Conservation (phyloP, 352 stramenopile species). For the Phytophthora sp. region DNA sequence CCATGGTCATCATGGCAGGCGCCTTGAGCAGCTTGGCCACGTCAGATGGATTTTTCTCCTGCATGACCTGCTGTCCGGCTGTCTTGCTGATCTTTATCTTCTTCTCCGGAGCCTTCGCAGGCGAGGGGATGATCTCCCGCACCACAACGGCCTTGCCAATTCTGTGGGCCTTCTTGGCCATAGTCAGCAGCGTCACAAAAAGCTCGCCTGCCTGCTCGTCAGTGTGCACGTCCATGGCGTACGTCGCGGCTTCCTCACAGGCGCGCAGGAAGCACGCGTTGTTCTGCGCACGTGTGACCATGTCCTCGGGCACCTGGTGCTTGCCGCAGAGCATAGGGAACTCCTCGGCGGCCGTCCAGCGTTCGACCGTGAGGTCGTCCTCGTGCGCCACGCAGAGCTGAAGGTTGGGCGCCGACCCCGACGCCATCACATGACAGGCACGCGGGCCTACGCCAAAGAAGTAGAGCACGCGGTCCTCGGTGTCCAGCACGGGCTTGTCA, state of each 20-base stretch:
- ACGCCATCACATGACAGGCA: constrained; percentile 36
- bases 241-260: constrained; percentile 55
- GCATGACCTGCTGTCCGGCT: background rate
- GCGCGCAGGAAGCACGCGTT: constrained; percentile 60
- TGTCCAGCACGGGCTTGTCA: constrained; percentile 61
- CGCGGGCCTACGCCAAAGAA: constrained; percentile 76
- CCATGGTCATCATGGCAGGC: constrained; percentile 33
- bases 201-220: constrained; percentile 38
- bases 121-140: constrained; percentile 24
- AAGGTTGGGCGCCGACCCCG: constrained; percentile 49
- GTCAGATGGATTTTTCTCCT: constrained; percentile 4
- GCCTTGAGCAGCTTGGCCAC: constrained; percentile 33
- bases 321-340: constrained; percentile 50
- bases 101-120: constrained; percentile 16
- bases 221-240: constrained; percentile 31
- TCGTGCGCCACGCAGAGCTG: constrained; percentile 53
- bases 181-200: constrained; percentile 43
- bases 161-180: constrained; percentile 29
- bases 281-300: constrained; percentile 41
- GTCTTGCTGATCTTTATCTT: background rate
- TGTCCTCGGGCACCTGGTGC: constrained; percentile 42
- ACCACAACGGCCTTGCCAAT: constrained; percentile 28
- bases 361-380: constrained; percentile 43
- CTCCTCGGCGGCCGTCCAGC: constrained; percentile 31
- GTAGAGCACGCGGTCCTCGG: constrained; percentile 77